phyloP scores from a whole-genome alignment of 202 grass and related monocot species.

The Hordeum pubiflorum region DNA sequence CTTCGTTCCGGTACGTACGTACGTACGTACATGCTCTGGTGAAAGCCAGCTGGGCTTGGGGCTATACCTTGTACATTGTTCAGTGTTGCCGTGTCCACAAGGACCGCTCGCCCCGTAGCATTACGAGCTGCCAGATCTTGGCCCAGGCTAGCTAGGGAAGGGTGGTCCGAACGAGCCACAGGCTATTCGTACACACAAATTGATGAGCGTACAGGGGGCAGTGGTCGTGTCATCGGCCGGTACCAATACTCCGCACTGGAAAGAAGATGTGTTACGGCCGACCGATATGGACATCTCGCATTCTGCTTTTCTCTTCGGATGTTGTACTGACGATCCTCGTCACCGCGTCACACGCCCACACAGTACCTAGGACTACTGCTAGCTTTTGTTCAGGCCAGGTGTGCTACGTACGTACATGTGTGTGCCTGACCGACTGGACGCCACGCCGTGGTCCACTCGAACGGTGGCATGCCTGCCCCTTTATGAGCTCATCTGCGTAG shows the following conservation, averaged over 20 bases:
- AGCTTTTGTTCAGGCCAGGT: too few species aligned
- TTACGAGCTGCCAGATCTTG: not conserved
- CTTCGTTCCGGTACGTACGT: too few species aligned
- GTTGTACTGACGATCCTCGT: not conserved
- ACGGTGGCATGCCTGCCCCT: not conserved
- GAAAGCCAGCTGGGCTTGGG: not conserved
- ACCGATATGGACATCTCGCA: conserved; percentile 18
- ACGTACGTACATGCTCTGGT: not conserved
- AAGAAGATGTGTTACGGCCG: not conserved
- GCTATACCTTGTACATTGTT: conserved; percentile 8
- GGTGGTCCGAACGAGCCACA: conserved; percentile 22
- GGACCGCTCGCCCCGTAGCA: not conserved
- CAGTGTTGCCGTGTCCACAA: not conserved
- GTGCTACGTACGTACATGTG: too few species aligned
- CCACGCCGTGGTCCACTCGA: not conserved
- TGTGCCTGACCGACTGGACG: not conserved
- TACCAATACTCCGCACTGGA: not conserved
- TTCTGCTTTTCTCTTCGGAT: not conserved
- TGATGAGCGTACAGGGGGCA: not conserved
- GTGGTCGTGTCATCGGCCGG: too few species aligned
- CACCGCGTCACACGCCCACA: not conserved
- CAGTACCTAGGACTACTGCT: not conserved
- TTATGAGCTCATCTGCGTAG: not conserved
- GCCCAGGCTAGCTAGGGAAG: conserved; percentile 12
- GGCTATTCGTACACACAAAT: not conserved